phyloP scores from a whole-genome alignment of 768 basidiomycete species.

The Suillus fuscotomentosus region DNA sequence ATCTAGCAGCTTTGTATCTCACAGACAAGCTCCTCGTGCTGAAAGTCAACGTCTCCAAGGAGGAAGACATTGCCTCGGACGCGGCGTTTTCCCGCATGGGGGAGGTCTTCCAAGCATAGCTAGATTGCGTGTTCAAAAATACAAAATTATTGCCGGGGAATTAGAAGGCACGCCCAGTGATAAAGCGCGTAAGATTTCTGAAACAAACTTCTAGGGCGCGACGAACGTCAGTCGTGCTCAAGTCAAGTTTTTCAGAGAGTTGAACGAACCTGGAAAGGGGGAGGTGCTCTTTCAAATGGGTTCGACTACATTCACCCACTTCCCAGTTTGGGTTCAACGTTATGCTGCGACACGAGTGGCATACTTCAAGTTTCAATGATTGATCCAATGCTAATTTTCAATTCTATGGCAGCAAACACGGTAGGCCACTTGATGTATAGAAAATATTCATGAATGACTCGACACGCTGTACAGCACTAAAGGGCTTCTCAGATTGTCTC shows the following conservation, averaged over 20 bases:
- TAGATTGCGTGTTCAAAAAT: constrained; percentile 24
- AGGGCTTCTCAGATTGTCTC: constrained; percentile 25
- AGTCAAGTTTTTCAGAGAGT: constrained; percentile 25
- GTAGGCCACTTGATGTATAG: constrained; percentile 2
- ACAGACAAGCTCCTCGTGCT: constrained; percentile 14
- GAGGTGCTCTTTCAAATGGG: no score
- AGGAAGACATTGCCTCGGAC: constrained; percentile 7
- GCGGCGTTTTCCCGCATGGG: constrained; percentile 12
- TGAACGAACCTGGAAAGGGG: constrained; percentile 3
- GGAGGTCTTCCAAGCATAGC: background rate
- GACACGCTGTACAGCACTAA: no score
- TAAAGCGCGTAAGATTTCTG: constrained; percentile 15
- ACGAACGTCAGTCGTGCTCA: constrained; percentile 23
- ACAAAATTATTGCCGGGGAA: constrained; percentile 16
- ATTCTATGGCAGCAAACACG: constrained; percentile 15
- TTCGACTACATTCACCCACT: constrained; percentile 14
- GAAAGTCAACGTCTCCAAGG: constrained; percentile 14
- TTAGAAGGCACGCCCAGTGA: constrained; percentile 21
- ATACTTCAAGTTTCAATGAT: background rate
- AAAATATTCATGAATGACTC: no score
- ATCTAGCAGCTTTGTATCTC: constrained; percentile 12
- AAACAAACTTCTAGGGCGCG: constrained; percentile 27
- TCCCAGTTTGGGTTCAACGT: constrained; percentile 11
- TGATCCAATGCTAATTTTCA: constrained; percentile 10
- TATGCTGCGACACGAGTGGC: constrained; percentile 18